Conservation (phyloP, 2,329 filamentous ascomycete species). For the Colletotrichum musicola region DNA sequence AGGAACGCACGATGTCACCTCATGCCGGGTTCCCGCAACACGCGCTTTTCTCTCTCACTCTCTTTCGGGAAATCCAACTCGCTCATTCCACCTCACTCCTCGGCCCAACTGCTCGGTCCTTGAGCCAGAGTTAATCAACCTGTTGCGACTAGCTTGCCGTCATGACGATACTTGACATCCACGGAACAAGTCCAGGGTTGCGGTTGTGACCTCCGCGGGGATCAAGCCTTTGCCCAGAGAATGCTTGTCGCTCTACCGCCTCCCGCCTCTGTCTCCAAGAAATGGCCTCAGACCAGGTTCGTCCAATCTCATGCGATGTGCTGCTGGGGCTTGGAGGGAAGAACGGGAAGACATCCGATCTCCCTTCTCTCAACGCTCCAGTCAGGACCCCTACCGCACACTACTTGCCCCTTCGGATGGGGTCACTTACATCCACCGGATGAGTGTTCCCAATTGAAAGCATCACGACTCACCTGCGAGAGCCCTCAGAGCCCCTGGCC, state of each 20-base stretch:
- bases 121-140: constrained; percentile 4
- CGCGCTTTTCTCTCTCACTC: background rate
- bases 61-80: background rate
- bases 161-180: background rate
- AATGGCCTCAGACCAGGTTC: constrained; percentile 14
- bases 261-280: background rate
- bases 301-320: constrained; percentile 12
- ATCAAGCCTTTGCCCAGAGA: constrained; percentile 22
- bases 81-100: constrained; percentile 3
- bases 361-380: background rate
- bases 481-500: constrained; percentile 10
- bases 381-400: background rate
- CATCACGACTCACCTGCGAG: constrained; percentile 7
- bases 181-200: background rate
- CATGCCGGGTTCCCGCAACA: constrained; percentile 6
- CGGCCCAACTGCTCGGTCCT: background rate
- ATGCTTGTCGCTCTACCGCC: background rate
- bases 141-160: background rate
- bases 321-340: background rate
- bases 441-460: constrained; percentile 26
- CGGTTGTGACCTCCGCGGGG: background rate
- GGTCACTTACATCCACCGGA: background rate
- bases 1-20: constrained; percentile 17
- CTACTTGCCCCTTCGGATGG: background rate
- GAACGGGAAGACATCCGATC: constrained; percentile 26